Evolutionary conservation across 768 basidiomycete genomes (phyloP).

Genomic region (Trametopsis cervina): DNA sequence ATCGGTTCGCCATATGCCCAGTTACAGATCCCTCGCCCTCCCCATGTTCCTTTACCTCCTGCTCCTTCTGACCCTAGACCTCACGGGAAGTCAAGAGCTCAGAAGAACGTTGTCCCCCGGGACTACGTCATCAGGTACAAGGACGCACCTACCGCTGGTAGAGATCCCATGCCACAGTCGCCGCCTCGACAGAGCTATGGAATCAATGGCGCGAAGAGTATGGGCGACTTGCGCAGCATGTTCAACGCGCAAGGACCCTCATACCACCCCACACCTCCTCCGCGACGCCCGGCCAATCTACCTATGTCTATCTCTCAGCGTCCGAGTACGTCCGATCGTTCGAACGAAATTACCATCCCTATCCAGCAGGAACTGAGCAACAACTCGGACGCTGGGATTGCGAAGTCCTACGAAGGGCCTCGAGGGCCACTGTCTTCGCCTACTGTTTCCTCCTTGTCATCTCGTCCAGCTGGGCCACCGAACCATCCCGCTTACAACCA

Average conservation of each 20-base stretch:
- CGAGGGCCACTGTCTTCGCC: slow-evolving; percentile 9
- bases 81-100: slow-evolving; percentile 13
- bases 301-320: slow-evolving; percentile 20
- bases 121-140: slow-evolving; percentile 48
- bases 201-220: slow-evolving; percentile 43
- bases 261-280: background rate
- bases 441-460: background rate
- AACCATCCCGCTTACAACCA: background rate
- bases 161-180: slow-evolving; percentile 19
- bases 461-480: background rate
- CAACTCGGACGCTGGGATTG: background rate
- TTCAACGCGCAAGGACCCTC: slow-evolving; percentile 25
- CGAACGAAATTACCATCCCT: background rate
- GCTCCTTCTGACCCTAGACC: slow-evolving; percentile 12
- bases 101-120: slow-evolving; percentile 38
- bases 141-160: slow-evolving; percentile 25
- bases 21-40: slow-evolving; percentile 17
- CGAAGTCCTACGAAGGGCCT: slow-evolving; percentile 9
- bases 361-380: slow-evolving; percentile 4
- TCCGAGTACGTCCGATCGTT: slow-evolving; percentile 8
- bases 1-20: slow-evolving; percentile 14
- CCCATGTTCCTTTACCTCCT: slow-evolving; percentile 11
- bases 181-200: slow-evolving; percentile 25
- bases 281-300: slow-evolving; percentile 12
- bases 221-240: slow-evolving; percentile 42